phyloP scores from a whole-genome alignment of 257 asterid genomes.

The Lycium barbarum region DNA sequence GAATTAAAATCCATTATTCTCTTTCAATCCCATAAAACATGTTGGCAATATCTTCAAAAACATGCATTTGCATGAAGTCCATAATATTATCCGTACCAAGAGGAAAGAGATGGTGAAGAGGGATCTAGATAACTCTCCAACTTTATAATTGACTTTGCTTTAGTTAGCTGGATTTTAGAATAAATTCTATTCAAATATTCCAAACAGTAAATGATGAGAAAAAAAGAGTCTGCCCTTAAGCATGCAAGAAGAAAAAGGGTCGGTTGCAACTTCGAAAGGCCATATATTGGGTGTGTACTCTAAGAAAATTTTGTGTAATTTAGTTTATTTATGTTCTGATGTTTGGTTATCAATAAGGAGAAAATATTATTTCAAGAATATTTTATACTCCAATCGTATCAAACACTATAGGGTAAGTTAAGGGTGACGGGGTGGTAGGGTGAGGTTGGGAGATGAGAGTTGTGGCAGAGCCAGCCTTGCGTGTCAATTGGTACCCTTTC shows the following conservation, averaged over 20 bases:
- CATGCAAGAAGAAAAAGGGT: not conserved
- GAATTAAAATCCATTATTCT: not conserved
- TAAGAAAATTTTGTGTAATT: no score
- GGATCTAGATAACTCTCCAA: constrained; percentile 10
- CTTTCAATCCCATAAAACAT: not conserved
- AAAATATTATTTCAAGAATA: no score
- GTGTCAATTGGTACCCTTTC: no score
- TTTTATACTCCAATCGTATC: no score
- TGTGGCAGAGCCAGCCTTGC: no score
- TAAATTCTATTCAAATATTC: constrained; percentile 17
- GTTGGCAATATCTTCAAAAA: not conserved
- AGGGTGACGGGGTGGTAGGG: no score
- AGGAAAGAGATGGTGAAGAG: not conserved
- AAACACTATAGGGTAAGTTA: no score
- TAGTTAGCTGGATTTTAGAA: constrained; percentile 23
- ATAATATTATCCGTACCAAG: not conserved
- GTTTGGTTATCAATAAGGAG: no score
- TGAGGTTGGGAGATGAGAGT: no score
- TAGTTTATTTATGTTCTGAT: no score
- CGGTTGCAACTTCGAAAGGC: constrained; percentile 16
- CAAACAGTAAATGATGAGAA: not conserved
- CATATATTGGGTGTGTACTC: not conserved
- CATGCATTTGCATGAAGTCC: constrained; percentile 3
- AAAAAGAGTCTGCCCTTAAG: not conserved
- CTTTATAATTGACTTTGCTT: constrained; percentile 12